A percentile compares a stretch with the other conserved stretches of the same genome.
These are phyloP conservation scores for Penicillium silybi DNA, from an alignment of 495 filamentous ascomycete species.

Conservation along the genomic window DNA sequence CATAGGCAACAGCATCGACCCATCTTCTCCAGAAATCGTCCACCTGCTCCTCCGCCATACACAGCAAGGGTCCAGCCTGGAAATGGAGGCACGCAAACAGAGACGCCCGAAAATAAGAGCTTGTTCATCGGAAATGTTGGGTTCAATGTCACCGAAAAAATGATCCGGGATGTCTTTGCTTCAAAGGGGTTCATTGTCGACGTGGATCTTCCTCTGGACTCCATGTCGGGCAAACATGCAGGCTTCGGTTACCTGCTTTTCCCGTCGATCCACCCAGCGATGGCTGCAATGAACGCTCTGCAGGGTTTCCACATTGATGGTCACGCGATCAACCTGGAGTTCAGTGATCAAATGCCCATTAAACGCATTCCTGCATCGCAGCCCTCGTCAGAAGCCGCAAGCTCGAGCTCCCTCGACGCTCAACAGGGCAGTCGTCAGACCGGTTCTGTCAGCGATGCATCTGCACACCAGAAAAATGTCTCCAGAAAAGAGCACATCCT, in stretches of 20 bases:
- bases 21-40: background rate
- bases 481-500: no score
- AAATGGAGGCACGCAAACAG: background rate
- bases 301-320: constrained; percentile 75
- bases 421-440: background rate
- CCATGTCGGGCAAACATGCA: constrained; percentile 74
- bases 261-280: constrained; percentile 70
- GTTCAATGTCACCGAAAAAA: constrained; percentile 72
- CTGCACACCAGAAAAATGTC: background rate
- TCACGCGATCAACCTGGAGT: constrained; percentile 85
- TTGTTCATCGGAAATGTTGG: constrained; percentile 92
- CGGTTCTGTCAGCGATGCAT: background rate
- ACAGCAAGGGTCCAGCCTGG: background rate
- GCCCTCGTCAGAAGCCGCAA: background rate
- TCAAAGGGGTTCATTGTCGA: constrained; percentile 65
- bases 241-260: constrained; percentile 92
- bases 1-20: background rate
- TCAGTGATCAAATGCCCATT: constrained; percentile 46
- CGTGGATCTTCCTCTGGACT: constrained; percentile 82
- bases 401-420: background rate
- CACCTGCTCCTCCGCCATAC: background rate
- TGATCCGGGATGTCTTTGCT: constrained; percentile 71
- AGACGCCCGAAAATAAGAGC: constrained; percentile 57
- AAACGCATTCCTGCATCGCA: constrained; percentile 10
- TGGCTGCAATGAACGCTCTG: constrained; percentile 65